A percentile compares a stretch with the other conserved stretches of the same genome.
Evolutionary conservation across 352 stramenopile genomes (phyloP).

Genomic region (Globisporangium iwayamae): DNA sequence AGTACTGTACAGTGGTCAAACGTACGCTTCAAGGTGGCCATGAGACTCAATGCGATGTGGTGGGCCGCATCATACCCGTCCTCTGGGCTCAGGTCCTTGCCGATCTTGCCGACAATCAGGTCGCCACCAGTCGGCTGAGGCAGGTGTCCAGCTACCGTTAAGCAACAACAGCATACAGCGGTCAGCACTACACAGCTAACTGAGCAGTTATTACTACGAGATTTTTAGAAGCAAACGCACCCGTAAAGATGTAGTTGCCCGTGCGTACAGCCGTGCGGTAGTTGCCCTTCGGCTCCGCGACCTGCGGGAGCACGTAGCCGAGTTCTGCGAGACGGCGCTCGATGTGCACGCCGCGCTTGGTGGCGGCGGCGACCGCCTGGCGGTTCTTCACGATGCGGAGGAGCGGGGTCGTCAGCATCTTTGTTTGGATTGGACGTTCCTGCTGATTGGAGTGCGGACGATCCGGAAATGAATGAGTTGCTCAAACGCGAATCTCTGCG

Average conservation of each 20-base stretch:
- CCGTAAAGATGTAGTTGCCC: constrained; percentile 80
- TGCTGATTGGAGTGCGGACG: background rate
- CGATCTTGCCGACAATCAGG: constrained; percentile 81
- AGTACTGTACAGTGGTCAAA: background rate
- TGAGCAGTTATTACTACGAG: background rate
- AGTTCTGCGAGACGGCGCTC: constrained; percentile 79
- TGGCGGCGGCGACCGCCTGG: constrained; percentile 1
- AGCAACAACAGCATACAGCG: background rate
- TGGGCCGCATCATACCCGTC: constrained; percentile 84
- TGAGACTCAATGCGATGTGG: constrained; percentile 76
- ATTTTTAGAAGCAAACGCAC: constrained; percentile 17
- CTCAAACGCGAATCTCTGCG: background rate
- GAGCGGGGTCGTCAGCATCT: constrained; percentile 26
- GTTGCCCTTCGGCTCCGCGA: constrained; percentile 83
- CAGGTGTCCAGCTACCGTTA: constrained; percentile 56
- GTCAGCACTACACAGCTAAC: background rate
- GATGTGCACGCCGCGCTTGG: constrained; percentile 69
- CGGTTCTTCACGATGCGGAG: constrained; percentile 24
- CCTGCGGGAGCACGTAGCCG: constrained; percentile 60
- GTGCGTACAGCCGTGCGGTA: constrained; percentile 86
- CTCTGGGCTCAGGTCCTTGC: constrained; percentile 73
- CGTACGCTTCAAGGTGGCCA: constrained; percentile 83
- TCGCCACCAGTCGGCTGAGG: constrained; percentile 37
- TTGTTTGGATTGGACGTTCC: background rate
- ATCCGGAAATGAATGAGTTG: constrained; percentile 11